phyloP scores from a whole-genome alignment of 2,329 filamentous ascomycete species.

The Thielaviopsis musarum region DNA sequence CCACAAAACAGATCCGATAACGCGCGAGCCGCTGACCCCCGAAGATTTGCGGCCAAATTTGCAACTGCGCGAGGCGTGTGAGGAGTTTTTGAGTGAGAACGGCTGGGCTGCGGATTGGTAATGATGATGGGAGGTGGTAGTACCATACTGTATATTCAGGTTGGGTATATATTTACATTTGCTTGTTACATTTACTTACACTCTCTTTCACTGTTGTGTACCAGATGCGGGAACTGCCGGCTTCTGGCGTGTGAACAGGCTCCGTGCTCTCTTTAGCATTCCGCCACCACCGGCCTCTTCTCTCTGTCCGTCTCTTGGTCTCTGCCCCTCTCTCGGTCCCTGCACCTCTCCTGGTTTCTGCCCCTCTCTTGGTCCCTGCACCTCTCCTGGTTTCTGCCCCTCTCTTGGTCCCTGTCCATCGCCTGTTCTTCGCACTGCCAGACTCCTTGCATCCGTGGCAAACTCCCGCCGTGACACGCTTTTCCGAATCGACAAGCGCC shows the following conservation, averaged over 20 bases:
- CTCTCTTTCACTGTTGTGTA: too few species aligned
- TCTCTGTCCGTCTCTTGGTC: too few species aligned
- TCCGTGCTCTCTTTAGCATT: not conserved
- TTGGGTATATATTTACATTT: not conserved
- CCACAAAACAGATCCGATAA: conserved; percentile 63
- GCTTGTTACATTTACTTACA: not conserved
- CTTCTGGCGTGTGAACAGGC: not conserved
- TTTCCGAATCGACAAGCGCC: not conserved
- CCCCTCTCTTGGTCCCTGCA: too few species aligned
- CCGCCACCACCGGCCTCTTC: not conserved
- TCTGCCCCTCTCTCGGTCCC: not conserved
- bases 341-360: not conserved
- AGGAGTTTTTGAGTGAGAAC: conserved; percentile 71
- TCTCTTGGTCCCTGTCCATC: too few species aligned
- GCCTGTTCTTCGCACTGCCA: too few species aligned
- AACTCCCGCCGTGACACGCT: not conserved
- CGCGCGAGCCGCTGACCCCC: conserved; percentile 52
- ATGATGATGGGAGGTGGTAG: not conserved
- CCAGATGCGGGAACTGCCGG: too few species aligned
- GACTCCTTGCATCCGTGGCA: too few species aligned
- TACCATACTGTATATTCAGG: not conserved
- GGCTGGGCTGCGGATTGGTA: conserved; percentile 91
- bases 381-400: too few species aligned
- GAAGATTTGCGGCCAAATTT: conserved; percentile 68
- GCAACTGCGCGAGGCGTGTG: conserved; percentile 62